Evolutionary conservation across 805 yeast genomes (phyloP), one percentile per base, ranked within the genome.

Genomic region (Metschnikowia noctiluminum): DNA sequence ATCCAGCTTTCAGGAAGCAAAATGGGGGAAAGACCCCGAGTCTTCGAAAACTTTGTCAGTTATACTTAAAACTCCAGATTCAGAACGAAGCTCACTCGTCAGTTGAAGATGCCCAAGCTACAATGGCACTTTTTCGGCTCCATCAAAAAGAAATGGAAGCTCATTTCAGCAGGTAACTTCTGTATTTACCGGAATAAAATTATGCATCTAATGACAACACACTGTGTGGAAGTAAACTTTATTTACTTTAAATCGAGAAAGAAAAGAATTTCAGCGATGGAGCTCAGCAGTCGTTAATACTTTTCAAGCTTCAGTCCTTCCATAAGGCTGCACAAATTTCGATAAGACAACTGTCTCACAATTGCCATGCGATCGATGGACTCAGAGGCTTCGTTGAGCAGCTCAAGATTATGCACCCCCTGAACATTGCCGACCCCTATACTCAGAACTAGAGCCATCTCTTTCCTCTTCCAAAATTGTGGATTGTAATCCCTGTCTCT

Each of bases 41-140:
- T 40, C 72, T 90, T 59, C 87, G 85, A 62, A 82, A 79, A 53
- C 67, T 90, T 30, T 68, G 86, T 1, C 70, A 74, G 50, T 82
- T 79, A 56, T 69, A 84, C 12, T 62, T 89, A 35, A 73, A 77
- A 1, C 47, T 77, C 1, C 82, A 80, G 9, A 87, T 90, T 49
- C 96, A 90, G 64, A 70, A 69, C 0, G 89, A 84, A 0, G 77
- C 81, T 52, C 97, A 91, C 69, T 85, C 94, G 3, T 88, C 96
- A 0, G 88, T 90, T 1, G 96, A 89, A 61, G 97, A 90, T 69
- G 96, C 97, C 0, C 80, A 80, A 59, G 91, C 91, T 1, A 83
- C 96, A 0, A 91, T 90, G 96, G 63, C 84, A 51, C 65, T 90
- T n/a, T 90, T 82, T 61, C 77, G 87, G 51, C 61, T 78, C 45